phyloP scores from a whole-genome alignment of 2,329 filamentous ascomycete genomes.

The Xylariales sp. region DNA sequence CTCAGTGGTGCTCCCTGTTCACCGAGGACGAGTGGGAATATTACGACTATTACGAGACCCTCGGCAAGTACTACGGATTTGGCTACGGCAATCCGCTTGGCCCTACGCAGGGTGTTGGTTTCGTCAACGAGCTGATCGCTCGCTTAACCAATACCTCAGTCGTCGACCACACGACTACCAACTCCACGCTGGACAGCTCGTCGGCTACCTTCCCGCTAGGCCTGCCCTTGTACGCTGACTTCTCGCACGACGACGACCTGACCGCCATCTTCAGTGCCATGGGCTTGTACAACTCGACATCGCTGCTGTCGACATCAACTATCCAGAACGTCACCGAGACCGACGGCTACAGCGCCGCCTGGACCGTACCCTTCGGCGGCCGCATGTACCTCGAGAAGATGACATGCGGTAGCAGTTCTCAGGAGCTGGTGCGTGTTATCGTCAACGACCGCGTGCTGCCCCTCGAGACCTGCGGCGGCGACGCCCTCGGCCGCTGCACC shows the following conservation, averaged over 20 bases:
- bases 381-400: slow-evolving; percentile 87
- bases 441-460: slow-evolving; percentile 80
- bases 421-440: slow-evolving; percentile 73
- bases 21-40: slow-evolving; percentile 65
- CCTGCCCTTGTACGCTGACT: slow-evolving; percentile 73
- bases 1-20: slow-evolving; percentile 75
- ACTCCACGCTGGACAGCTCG: slow-evolving; percentile 68
- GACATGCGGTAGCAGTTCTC: slow-evolving; percentile 49
- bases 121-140: slow-evolving; percentile 80
- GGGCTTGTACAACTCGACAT: slow-evolving; percentile 68
- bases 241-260: slow-evolving; percentile 89
- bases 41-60: slow-evolving; percentile 76
- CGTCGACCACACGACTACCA: slow-evolving; percentile 68
- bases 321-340: slow-evolving; percentile 46
- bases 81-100: slow-evolving; percentile 73
- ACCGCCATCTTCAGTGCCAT: slow-evolving; percentile 70
- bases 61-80: slow-evolving; percentile 83
- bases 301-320: slow-evolving; percentile 44
- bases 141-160: slow-evolving; percentile 68
- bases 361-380: slow-evolving; percentile 77
- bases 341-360: slow-evolving; percentile 68
- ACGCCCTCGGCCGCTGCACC: slow-evolving; percentile 66
- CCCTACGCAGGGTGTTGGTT: slow-evolving; percentile 81
- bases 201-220: slow-evolving; percentile 69
- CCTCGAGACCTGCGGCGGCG: slow-evolving; percentile 64